Percentiles rank a stretch among this genome's conserved stretches.
Evolutionary conservation across 2,329 filamentous ascomycete genomes (phyloP).

Genomic region (Hortaea werneckii): DNA sequence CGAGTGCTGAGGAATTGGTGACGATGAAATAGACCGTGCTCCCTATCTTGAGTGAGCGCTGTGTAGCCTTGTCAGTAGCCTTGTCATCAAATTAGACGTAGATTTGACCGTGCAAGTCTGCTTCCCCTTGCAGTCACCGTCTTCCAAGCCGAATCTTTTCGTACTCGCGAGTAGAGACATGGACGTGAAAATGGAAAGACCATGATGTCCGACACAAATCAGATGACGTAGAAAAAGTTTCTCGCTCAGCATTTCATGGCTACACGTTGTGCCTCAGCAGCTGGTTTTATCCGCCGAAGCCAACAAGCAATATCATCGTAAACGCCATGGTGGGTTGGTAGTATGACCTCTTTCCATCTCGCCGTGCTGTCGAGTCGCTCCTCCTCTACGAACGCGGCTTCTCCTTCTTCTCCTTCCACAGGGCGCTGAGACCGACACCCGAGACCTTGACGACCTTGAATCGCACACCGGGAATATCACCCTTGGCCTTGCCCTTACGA

Average conservation of each 20-base stretch:
- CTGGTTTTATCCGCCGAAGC: background rate
- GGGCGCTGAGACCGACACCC: constrained; percentile 77
- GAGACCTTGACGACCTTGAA: constrained; percentile 99
- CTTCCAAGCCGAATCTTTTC: background rate
- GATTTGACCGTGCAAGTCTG: background rate
- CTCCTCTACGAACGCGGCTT: constrained; percentile 31
- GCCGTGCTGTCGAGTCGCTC: background rate
- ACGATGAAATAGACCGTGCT: constrained; percentile 29
- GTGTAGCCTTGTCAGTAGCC: too few species aligned
- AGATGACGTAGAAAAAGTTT: background rate
- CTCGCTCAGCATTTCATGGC: background rate
- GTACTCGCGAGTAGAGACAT: too few species aligned
- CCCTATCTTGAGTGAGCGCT: background rate
- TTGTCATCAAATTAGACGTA: too few species aligned
- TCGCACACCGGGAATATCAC: constrained; percentile 99
- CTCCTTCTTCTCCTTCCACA: constrained; percentile 42
- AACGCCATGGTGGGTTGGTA: background rate
- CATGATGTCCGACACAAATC: too few species aligned
- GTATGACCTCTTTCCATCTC: background rate
- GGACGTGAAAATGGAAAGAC: too few species aligned
- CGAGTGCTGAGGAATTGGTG: constrained; percentile 46
- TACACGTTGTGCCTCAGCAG: background rate
- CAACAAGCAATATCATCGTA: background rate
- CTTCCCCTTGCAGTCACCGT: background rate
- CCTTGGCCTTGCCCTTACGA: constrained; percentile 99